Evolutionary conservation across 2,329 filamentous ascomycete genomes (phyloP), one percentile per base, ranked within the genome.

Genomic region (Botrytis fragariae): DNA sequence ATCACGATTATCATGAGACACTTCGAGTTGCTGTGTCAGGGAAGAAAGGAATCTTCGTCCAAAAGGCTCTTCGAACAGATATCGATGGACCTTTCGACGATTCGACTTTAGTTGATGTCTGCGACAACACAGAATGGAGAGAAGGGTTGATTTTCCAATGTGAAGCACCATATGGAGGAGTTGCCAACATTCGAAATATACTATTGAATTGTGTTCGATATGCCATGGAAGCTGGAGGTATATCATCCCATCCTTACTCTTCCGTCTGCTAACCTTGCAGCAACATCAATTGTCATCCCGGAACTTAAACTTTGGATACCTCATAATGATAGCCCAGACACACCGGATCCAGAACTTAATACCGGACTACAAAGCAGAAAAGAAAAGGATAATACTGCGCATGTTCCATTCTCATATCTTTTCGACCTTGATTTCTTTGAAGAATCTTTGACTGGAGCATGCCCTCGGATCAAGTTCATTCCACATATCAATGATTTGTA

Each of bases 141-240:
- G 74, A 78, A 0, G 81, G 81, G 20, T 74, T 84, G 22, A 73
- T 84, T 1, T 84, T 84, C 69, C 82, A 78, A 51, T 84, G 83
- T 75, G 81, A 83, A 69, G 80, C 80, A 18, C 81, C 82, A 73
- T 80, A 81, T 54, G 83, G 83, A 57, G 82, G 82, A 29, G 79
- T 84, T 59, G 82, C 81, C 42, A 83, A 84, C 78, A 77, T 84
- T 62, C 79, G 83, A 45, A 83, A 83, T 72, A 81, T 82, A 74
- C 82, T 84, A 20, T 75, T 84, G 12, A 83, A 83, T 68, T 84
- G 83, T 76, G 77, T 84, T 12, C 79, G 83, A 22, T 84, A 83
- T 70, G 81, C 83, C 7, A 83, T 84, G 57, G 78, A 79, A 69
- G 82, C 78, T 44, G 83, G 82, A 20, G 82, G 77, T 61, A 78